Base-by-base conservation (phyloP, 768 basidiomycete genomes). In the Lactifluus echinatus region DNA sequence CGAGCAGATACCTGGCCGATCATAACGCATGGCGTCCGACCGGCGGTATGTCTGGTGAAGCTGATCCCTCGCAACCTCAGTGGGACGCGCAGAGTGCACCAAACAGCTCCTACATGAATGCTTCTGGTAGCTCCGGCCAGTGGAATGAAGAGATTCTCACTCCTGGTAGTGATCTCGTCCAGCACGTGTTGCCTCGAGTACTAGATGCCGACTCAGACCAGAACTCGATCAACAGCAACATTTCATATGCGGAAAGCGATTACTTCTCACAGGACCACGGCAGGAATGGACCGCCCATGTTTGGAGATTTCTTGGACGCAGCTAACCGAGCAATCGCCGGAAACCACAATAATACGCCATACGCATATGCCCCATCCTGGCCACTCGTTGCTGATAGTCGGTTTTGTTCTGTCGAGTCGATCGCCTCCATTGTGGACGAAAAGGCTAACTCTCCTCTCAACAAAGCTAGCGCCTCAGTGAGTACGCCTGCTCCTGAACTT, bases 401-500 rank as follows among this genome's bases (percentile, higher is more conserved):
- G 6, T 79, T 81, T 6, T 84, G 85, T 0, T 93, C 91, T 1
- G 83, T 87, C n/a, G 93, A 95, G 65, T 93, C 91, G 5, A 93
- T 95, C 55, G 83, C 88, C 14, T 87, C 89, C 4, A 92, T 95
- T 52, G 86, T 92, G 29, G 91, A 93, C 61, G 93, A 95, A 64
- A 95, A 95, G 75, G 75, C 77, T 1, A 87, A 87, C 61, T 93
- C 93, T 23, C 93, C 93, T 11, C 74, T 95, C 57, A 96, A 96
- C 75, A 95, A 94, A 72, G 91, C 93, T 11, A 90, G 92, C 65
- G 86, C 86, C 53, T 86, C 91, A 57, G 89, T 92, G 66, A 63
- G 81, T 72, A 62, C 24, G 4, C 14, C 44, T 31, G 36, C 31
- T 28, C 40, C n/a, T n/a, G n/a, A n/a, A 31, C 40, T 57, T 48